These are phyloP conservation scores for Parathielavia hyrcaniae DNA, from an alignment of 495 filamentous ascomycete genomes.

Conservation along the genomic window DNA sequence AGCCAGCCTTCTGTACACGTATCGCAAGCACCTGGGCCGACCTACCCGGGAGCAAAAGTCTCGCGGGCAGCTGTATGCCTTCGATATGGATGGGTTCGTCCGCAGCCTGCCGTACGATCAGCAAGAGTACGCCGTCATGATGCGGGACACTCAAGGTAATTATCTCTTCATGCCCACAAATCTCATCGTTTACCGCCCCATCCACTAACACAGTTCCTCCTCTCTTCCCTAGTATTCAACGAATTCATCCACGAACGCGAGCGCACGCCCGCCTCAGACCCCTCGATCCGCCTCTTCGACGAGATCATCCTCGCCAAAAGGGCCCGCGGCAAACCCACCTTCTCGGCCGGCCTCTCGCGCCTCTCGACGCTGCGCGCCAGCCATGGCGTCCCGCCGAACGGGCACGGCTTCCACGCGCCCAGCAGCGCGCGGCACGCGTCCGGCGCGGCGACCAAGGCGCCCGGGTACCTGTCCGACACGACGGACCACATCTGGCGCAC, in stretches of 20 bases:
- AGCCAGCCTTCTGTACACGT: slow-evolving; percentile 91
- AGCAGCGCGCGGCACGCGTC: not conserved
- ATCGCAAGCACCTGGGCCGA: slow-evolving; percentile 73
- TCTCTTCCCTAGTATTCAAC: slow-evolving; percentile 62
- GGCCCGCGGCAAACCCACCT: slow-evolving; percentile 62
- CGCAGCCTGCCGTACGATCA: slow-evolving; percentile 86
- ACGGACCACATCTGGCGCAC: slow-evolving; percentile 91
- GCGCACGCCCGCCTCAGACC: slow-evolving; percentile 48
- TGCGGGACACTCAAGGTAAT: slow-evolving; percentile 90
- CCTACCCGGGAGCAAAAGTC: slow-evolving; percentile 79
- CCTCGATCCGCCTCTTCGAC: slow-evolving; percentile 82
- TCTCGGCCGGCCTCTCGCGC: slow-evolving; percentile 49
- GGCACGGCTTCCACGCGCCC: slow-evolving; percentile 23
- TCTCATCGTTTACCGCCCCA: slow-evolving; percentile 12
- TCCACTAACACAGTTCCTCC: not conserved
- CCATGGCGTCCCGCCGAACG: slow-evolving; percentile 36
- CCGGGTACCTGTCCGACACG: slow-evolving; percentile 75
- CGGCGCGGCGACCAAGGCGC: slow-evolving; percentile 33
- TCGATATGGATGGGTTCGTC: slow-evolving; percentile 91
- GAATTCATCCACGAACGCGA: slow-evolving; percentile 96
- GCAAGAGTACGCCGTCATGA: slow-evolving; percentile 76
- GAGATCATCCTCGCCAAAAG: slow-evolving; percentile 92
- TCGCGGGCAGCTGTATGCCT: slow-evolving; percentile 77
- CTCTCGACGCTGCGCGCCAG: slow-evolving; percentile 46
- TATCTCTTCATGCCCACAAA: not conserved